Conservation (phyloP, 2,329 filamentous ascomycete genomes). For the Sodiomyces alkalinus region DNA sequence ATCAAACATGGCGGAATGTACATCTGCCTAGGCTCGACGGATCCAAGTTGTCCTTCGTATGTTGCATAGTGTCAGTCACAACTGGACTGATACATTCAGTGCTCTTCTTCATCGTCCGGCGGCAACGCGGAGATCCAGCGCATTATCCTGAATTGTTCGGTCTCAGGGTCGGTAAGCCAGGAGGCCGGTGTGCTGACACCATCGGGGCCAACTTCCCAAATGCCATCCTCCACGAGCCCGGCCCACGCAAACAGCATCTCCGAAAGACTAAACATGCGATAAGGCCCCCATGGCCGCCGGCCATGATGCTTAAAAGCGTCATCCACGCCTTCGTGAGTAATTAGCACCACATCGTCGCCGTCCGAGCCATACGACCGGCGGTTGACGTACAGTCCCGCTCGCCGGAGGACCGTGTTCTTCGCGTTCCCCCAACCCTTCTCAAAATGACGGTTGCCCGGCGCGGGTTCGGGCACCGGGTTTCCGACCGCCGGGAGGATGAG, state of each 20-base stretch:
- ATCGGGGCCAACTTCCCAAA: not conserved
- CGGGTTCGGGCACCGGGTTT: not conserved
- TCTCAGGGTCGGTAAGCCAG: not conserved
- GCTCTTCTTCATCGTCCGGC: not conserved
- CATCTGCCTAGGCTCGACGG: no score
- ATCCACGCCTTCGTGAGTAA: not conserved
- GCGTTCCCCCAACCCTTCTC: not conserved
- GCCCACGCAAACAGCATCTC: not conserved
- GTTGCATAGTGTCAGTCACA: no score
- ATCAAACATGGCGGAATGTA: no score
- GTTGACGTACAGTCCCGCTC: not conserved
- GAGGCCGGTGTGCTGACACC: not conserved
- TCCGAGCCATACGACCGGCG: not conserved
- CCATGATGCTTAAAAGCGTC: not conserved
- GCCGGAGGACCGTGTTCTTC: not conserved
- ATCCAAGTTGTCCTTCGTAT: no score
- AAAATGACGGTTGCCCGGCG: not conserved
- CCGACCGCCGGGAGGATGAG: not conserved
- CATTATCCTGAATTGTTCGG: not conserved
- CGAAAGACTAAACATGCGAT: not conserved
- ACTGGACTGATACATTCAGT: no score
- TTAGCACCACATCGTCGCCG: not conserved
- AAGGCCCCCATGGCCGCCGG: not conserved
- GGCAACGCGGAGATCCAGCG: not conserved
- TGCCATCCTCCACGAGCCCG: not conserved